Percentiles rank a stretch among this genome's conserved stretches.
Conservation (phyloP, 2,329 filamentous ascomycete species). For the Fusarium newnesense region DNA sequence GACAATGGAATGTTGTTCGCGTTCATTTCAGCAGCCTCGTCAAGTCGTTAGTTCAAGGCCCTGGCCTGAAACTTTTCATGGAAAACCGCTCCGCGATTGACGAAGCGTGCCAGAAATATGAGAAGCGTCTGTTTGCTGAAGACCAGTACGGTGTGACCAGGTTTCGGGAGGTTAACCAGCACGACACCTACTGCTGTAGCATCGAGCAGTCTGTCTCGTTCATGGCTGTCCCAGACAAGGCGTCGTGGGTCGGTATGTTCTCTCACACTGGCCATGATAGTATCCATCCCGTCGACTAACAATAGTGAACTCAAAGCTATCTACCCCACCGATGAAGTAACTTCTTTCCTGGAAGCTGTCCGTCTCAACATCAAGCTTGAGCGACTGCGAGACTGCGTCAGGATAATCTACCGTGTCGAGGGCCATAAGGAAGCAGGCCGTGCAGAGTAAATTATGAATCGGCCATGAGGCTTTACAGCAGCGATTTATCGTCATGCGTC, state of each 20-base stretch:
- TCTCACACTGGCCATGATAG: rapidly evolving
- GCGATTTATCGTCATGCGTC: rapidly evolving
- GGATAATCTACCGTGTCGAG: background rate
- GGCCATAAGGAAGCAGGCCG: background rate
- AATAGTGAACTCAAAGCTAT: background rate
- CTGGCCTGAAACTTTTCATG: background rate
- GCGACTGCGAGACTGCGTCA: background rate
- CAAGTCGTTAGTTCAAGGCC: background rate
- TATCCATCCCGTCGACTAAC: rapidly evolving
- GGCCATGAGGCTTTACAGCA: rapidly evolving
- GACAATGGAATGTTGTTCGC: rapidly evolving
- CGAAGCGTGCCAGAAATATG: background rate
- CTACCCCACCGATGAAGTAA: background rate
- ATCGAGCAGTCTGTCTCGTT: background rate
- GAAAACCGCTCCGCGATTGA: rapidly evolving
- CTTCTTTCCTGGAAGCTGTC: background rate
- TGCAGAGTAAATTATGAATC: rapidly evolving
- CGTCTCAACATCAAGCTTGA: background rate
- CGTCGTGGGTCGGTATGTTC: background rate
- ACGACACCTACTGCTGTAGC: background rate
- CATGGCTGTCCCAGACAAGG: too few relatives aligned
- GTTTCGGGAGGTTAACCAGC: background rate
- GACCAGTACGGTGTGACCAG: background rate
- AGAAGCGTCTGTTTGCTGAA: background rate
- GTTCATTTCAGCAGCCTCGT: background rate